phyloP scores from a whole-genome alignment of 169 alveolate species.

The Haemoproteus tartakovskyi region DNA sequence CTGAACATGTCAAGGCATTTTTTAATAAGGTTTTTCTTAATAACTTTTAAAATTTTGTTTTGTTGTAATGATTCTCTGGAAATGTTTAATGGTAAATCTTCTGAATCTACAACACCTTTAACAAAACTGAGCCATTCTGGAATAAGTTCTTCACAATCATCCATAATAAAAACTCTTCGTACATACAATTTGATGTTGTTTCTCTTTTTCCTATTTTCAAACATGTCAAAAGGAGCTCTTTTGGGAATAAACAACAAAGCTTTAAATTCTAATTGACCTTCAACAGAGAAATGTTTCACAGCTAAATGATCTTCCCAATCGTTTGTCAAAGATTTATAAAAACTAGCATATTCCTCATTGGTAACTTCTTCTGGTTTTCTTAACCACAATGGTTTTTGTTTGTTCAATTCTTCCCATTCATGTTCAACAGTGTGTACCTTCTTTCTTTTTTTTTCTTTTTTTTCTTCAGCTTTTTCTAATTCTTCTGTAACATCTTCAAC shows the following conservation, averaged over 20 bases:
- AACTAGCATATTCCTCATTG: conserved; percentile 91
- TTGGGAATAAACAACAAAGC: conserved; percentile 92
- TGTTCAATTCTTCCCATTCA: conserved; percentile 91
- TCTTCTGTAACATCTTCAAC: conserved; percentile 82
- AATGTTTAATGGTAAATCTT: conserved; percentile 96
- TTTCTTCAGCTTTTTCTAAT: no score
- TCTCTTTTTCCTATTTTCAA: conserved; percentile 91
- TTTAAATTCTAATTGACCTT: conserved; percentile 99
- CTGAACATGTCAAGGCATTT: conserved; percentile 92
- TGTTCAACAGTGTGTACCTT: conserved; percentile 81
- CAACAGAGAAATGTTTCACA: conserved; percentile 97
- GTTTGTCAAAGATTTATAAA: conserved; percentile 92
- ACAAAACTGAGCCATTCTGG: conserved; percentile 94
- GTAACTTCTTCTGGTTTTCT: conserved; percentile 88
- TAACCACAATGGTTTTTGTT: conserved; percentile 94
- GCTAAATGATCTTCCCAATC: conserved; percentile 97
- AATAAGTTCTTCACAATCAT: conserved; percentile 93
- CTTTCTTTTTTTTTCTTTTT: conserved; percentile 77
- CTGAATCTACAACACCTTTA: conserved; percentile 98
- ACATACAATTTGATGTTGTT: no score
- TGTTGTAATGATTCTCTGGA: conserved; percentile 96
- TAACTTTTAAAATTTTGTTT: conserved; percentile 90
- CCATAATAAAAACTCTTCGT: conserved; percentile 96
- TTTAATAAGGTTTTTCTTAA: conserved; percentile 91
- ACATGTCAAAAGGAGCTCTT: conserved; percentile 89